These are phyloP conservation scores for Aspergillus mulundensis DNA, from an alignment of 495 filamentous ascomycete species.

Conservation along the genomic window DNA sequence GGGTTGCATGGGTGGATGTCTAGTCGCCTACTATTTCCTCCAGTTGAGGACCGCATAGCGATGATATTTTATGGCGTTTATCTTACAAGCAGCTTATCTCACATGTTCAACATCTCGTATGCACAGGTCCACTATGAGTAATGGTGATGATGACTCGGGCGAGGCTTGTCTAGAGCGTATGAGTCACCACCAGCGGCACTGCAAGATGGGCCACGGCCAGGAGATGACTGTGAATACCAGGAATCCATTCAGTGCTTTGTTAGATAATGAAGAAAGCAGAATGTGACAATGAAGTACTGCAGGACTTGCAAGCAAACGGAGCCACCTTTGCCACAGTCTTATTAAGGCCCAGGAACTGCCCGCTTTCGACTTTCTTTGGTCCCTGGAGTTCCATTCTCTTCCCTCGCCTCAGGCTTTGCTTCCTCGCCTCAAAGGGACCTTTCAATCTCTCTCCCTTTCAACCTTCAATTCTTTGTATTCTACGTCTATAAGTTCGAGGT, in stretches of 20 bases:
- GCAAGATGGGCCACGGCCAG: background rate
- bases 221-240: background rate
- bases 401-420: background rate
- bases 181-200: constrained; percentile 8
- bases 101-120: background rate
- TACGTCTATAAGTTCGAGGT: background rate
- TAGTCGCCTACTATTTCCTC: background rate
- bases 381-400: background rate
- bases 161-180: background rate
- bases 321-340: constrained; percentile 3
- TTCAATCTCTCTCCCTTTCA: background rate
- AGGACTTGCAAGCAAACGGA: background rate
- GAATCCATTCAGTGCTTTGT: background rate
- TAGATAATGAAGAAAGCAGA: background rate
- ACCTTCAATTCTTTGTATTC: constrained; percentile 1
- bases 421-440: background rate
- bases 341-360: background rate
- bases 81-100: background rate
- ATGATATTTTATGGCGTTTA: background rate
- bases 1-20: background rate
- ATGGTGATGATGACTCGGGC: constrained; percentile 13
- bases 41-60: constrained; percentile 9
- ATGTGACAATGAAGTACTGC: no score
- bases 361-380: background rate
- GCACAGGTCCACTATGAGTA: constrained; percentile 13